These are phyloP conservation scores for Neurospora crassa DNA, from an alignment of 2,329 filamentous ascomycete genomes.

Conservation along the genomic window DNA sequence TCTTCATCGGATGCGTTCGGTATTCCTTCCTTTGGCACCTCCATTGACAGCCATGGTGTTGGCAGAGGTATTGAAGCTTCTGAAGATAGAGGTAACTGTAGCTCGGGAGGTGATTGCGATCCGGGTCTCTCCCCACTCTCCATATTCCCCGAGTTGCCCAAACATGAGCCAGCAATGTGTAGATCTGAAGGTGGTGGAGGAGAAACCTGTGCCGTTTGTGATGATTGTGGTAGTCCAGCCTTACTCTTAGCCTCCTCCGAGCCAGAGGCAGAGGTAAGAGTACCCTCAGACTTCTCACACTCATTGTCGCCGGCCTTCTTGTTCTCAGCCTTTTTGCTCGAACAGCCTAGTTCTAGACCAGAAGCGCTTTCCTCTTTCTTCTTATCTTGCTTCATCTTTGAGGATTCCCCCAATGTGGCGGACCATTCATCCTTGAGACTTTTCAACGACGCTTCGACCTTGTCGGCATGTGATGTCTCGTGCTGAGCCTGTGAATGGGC, in stretches of 20 bases:
- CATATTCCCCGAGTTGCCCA: not conserved
- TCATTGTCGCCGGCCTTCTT: not conserved
- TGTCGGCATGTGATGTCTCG: not conserved
- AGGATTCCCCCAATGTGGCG: not conserved
- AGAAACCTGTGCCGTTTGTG: not conserved
- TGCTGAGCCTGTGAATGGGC: not conserved
- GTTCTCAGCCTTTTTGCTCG: not conserved
- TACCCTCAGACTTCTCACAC: not conserved
- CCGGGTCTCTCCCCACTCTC: not conserved
- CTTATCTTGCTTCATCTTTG: not conserved
- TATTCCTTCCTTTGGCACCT: not conserved
- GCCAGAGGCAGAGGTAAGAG: not conserved
- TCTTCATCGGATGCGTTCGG: not conserved
- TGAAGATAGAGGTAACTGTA: not conserved
- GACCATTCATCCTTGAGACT: not conserved
- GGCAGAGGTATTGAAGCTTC: not conserved
- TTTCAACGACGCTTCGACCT: not conserved
- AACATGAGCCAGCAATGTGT: not conserved
- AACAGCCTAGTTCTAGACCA: not conserved
- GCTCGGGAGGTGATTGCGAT: not conserved
- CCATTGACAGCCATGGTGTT: not conserved
- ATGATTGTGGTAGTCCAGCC: not conserved
- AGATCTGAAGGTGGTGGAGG: not conserved
- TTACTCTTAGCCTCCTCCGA: not conserved
- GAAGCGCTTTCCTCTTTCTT: not conserved